phyloP scores from a whole-genome alignment of 495 filamentous ascomycete species.

The Podospora fimiseda region DNA sequence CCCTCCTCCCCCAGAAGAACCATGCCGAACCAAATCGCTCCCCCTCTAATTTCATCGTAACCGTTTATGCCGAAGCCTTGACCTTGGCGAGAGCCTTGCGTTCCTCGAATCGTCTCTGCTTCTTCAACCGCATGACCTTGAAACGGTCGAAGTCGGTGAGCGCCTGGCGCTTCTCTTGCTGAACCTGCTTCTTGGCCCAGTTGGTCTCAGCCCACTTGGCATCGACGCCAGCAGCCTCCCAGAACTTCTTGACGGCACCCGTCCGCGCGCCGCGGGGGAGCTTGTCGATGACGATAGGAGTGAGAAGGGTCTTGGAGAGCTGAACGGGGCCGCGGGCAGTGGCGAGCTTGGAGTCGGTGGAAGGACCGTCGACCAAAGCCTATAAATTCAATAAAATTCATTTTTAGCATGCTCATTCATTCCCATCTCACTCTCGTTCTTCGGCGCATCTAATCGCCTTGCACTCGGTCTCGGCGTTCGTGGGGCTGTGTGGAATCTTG shows the following conservation, averaged over 20 bases:
- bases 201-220: constrained; percentile 79
- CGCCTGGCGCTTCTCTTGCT: constrained; percentile 75
- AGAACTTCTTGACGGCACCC: constrained; percentile 71
- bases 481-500: not conserved
- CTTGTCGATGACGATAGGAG: constrained; percentile 80
- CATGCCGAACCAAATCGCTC: constrained; percentile 34
- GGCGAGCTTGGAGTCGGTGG: constrained; percentile 61
- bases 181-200: constrained; percentile 84
- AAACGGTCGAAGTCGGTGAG: constrained; percentile 99
- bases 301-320: constrained; percentile 78
- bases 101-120: constrained; percentile 96
- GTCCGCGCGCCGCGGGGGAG: constrained; percentile 81
- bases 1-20: constrained; percentile 28
- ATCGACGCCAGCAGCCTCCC: constrained; percentile 84
- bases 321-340: constrained; percentile 78
- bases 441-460: constrained; percentile 6
- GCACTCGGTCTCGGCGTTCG: constrained; percentile 1
- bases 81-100: constrained; percentile 86
- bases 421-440: constrained; percentile 6
- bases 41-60: constrained; percentile 16
- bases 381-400: constrained; percentile 42
- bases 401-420: constrained; percentile 25
- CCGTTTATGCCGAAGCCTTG: constrained; percentile 43
- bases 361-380: constrained; percentile 93
- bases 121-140: constrained; percentile 96